Evolutionary conservation across 2,329 filamentous ascomycete species (phyloP).

Genomic region (Myrmaecium sp.): DNA sequence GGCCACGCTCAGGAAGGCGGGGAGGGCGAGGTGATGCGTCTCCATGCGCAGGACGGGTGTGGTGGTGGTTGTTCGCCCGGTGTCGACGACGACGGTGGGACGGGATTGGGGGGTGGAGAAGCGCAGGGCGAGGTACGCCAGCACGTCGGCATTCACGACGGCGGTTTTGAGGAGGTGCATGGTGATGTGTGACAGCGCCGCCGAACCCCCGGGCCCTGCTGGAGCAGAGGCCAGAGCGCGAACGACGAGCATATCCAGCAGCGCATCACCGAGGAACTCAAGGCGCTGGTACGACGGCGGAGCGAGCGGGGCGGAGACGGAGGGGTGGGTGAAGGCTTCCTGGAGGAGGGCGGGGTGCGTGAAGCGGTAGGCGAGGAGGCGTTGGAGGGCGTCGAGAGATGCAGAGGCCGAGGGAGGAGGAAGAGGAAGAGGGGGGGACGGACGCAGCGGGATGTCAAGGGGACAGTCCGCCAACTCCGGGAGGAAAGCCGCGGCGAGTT

Average conservation of each 20-base stretch:
- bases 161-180: slow-evolving; percentile 66
- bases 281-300: slow-evolving; percentile 53
- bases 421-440: slow-evolving; percentile 17
- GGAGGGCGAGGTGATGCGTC: slow-evolving; percentile 39
- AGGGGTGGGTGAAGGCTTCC: slow-evolving; percentile 69
- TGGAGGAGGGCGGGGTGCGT: slow-evolving; percentile 47
- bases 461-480: slow-evolving; percentile 35
- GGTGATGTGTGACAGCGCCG: slow-evolving; percentile 32
- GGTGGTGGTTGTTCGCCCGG: neutral
- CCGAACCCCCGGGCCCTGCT: slow-evolving; percentile 14
- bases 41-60: slow-evolving; percentile 30
- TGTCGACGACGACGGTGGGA: slow-evolving; percentile 8
- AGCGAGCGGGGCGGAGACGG: slow-evolving; percentile 28
- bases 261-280: slow-evolving; percentile 74
- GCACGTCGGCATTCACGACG: slow-evolving; percentile 62
- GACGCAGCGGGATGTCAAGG: too few relatives aligned
- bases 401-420: slow-evolving; percentile 7
- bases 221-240: slow-evolving; percentile 1
- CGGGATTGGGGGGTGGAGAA: slow-evolving; percentile 22
- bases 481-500: slow-evolving; percentile 46
- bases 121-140: slow-evolving; percentile 60
- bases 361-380: slow-evolving; percentile 57
- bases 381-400: slow-evolving; percentile 33
- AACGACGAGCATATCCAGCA: slow-evolving; percentile 66
- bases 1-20: slow-evolving; percentile 30